phyloP scores from a whole-genome alignment of 2,329 filamentous ascomycete genomes.

The Didymella glomerata region DNA sequence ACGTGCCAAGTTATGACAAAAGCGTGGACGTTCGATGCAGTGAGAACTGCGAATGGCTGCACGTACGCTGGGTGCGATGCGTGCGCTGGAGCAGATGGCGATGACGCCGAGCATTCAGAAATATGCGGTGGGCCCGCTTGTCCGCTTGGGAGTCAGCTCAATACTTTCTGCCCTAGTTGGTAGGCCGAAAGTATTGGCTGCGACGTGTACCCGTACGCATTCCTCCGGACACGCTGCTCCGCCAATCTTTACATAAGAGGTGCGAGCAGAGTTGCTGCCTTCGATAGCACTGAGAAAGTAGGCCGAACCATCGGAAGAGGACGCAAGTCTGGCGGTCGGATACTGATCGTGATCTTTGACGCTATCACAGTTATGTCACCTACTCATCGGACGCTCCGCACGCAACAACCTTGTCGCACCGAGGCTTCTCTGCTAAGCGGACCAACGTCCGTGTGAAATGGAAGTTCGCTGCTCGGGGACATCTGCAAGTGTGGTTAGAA shows the following conservation, averaged over 20 bases:
- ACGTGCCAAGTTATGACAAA: constrained; percentile 17
- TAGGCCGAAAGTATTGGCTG: constrained; percentile 26
- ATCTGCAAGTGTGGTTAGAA: constrained; percentile 19
- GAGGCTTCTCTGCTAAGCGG: constrained; percentile 7
- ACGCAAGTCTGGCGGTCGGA: not conserved
- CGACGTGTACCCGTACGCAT: constrained; percentile 20
- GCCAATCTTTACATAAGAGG: constrained; percentile 13
- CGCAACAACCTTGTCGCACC: constrained; percentile 7
- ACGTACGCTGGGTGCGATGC: not conserved
- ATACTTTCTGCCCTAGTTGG: constrained; percentile 23
- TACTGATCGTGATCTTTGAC: constrained; percentile 3
- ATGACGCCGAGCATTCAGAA: constrained; percentile 19
- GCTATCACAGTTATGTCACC: constrained; percentile 9
- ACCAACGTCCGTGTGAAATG: constrained; percentile 8
- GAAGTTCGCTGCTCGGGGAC: constrained; percentile 11
- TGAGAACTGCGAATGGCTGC: not conserved
- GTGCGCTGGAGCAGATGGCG: constrained; percentile 10
- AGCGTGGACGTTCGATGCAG: constrained; percentile 11
- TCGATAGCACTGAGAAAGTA: constrained; percentile 5
- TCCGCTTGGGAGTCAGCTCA: constrained; percentile 21
- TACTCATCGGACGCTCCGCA: constrained; percentile 3
- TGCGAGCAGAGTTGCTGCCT: constrained; percentile 2
- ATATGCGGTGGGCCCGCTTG: constrained; percentile 24
- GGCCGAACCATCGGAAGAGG: not conserved
- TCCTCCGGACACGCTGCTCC: constrained; percentile 7